Conservation (phyloP, 768 basidiomycete genomes). For the Rubroboletus pulcherrimus region DNA sequence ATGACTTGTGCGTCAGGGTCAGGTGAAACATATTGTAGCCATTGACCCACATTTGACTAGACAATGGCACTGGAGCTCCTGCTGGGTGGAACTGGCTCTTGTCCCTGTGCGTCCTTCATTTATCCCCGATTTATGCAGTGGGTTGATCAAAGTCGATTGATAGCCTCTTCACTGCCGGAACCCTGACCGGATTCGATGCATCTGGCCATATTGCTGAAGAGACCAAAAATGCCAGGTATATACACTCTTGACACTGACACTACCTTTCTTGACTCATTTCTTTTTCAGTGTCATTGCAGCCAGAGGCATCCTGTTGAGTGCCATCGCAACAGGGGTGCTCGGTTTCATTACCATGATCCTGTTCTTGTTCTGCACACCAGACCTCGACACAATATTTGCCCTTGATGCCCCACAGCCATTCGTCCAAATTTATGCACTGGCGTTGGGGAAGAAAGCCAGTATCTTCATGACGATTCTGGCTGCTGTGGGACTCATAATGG, state of each 20-base stretch:
- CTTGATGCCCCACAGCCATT: constrained; percentile 88
- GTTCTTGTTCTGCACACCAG: constrained; percentile 82
- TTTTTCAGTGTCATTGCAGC: constrained; percentile 64
- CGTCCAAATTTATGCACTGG: constrained; percentile 81
- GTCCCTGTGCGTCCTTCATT: constrained; percentile 56
- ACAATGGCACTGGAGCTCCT: constrained; percentile 86
- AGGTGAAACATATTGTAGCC: neutral
- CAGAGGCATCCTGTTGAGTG: constrained; percentile 76
- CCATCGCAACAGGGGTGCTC: constrained; percentile 72
- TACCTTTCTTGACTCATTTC: neutral
- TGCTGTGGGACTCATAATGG: constrained; percentile 79
- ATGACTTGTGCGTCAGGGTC: constrained; percentile 61
- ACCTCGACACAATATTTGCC: constrained; percentile 69
- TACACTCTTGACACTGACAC: neutral
- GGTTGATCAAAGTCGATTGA: constrained; percentile 40
- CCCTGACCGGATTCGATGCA: constrained; percentile 88
- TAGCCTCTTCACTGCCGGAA: constrained; percentile 84
- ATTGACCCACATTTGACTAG: constrained; percentile 35
- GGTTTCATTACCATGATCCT: constrained; percentile 77
- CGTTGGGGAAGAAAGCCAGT: constrained; percentile 74
- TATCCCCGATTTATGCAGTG: neutral
- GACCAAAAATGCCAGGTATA: constrained; percentile 72
- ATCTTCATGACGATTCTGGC: constrained; percentile 88
- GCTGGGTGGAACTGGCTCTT: constrained; percentile 90
- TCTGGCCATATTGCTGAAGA: constrained; percentile 87